Evolutionary conservation across 23 red algal genomes (phyloP).

Genomic region (Gracilariopsis chorda): DNA sequence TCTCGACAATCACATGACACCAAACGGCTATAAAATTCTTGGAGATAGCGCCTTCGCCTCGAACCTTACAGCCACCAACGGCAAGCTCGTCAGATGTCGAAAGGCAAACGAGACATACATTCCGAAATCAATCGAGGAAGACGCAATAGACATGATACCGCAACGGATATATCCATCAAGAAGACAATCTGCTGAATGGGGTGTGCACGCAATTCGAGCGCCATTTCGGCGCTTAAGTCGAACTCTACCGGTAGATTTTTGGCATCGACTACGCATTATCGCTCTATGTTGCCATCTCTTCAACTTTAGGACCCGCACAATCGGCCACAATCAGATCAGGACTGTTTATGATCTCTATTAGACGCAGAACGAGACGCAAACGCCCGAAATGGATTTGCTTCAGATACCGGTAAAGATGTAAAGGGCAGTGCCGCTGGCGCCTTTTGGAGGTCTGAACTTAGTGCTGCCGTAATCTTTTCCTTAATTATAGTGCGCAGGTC

Average conservation of each 20-base stretch:
- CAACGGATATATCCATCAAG: not conserved
- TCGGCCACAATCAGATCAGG: too few relatives aligned
- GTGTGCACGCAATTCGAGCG: not conserved
- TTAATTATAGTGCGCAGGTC: too few relatives aligned
- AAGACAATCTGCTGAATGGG: conserved; percentile 26
- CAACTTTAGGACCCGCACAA: too few relatives aligned
- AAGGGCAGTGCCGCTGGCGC: too few relatives aligned
- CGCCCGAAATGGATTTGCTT: too few relatives aligned
- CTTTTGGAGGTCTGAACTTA: too few relatives aligned
- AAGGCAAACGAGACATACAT: not conserved
- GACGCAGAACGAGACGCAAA: too few relatives aligned
- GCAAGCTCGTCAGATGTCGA: not conserved
- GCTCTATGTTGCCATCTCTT: too few relatives aligned
- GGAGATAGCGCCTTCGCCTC: not conserved
- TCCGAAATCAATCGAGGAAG: not conserved
- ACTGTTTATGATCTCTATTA: too few relatives aligned
- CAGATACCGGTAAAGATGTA: too few relatives aligned
- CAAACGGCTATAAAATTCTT: not conserved
- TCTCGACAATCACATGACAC: not conserved
- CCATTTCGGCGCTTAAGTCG: not conserved
- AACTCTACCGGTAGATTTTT: not conserved
- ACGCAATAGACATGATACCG: conserved; percentile 2
- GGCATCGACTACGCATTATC: too few relatives aligned
- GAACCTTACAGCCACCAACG: not conserved
- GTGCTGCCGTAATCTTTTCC: too few relatives aligned